Conservation (phyloP, 1,139 yeast genomes). For the Pichia sp. region DNA sequence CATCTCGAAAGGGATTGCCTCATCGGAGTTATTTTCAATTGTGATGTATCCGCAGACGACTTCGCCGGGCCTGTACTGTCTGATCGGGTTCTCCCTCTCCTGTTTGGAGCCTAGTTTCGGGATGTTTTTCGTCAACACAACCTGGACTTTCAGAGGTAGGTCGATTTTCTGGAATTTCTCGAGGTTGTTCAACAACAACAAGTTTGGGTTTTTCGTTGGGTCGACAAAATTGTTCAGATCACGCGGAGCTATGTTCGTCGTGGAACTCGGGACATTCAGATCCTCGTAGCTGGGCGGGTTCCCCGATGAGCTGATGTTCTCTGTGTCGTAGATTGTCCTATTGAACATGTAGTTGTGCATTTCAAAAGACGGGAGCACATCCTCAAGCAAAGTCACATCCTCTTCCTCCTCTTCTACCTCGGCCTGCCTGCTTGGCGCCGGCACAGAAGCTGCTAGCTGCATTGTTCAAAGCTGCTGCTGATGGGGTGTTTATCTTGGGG, state of each 20-base stretch:
- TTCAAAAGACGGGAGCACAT: constrained; percentile 60
- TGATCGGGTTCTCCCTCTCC: constrained; percentile 35
- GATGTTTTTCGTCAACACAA: constrained; percentile 36
- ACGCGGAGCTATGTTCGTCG: not conserved
- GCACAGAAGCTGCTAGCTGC: too few species aligned
- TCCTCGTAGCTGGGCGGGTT: constrained; percentile 27
- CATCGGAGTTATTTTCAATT: constrained; percentile 41
- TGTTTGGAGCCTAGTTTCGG: constrained; percentile 31
- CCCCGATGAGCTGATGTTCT: constrained; percentile 13
- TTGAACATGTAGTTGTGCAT: constrained; percentile 56
- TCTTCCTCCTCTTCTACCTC: not conserved
- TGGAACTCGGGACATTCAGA: constrained; percentile 2
- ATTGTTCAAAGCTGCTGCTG: too few species aligned
- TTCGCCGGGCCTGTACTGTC: constrained; percentile 55
- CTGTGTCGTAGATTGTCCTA: constrained; percentile 32
- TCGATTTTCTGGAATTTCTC: constrained; percentile 32
- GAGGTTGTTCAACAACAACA: constrained; percentile 35
- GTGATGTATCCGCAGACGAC: constrained; percentile 50
- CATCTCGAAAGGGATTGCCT: constrained; percentile 50
- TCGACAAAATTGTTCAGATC: constrained; percentile 18
- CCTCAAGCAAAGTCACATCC: constrained; percentile 28
- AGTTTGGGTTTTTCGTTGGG: constrained; percentile 29
- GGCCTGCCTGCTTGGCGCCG: not conserved
- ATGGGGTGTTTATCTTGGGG: too few species aligned
- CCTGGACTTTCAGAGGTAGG: constrained; percentile 34